Conservation (phyloP, 2,329 filamentous ascomycete genomes). For the Alternaria viburni region DNA sequence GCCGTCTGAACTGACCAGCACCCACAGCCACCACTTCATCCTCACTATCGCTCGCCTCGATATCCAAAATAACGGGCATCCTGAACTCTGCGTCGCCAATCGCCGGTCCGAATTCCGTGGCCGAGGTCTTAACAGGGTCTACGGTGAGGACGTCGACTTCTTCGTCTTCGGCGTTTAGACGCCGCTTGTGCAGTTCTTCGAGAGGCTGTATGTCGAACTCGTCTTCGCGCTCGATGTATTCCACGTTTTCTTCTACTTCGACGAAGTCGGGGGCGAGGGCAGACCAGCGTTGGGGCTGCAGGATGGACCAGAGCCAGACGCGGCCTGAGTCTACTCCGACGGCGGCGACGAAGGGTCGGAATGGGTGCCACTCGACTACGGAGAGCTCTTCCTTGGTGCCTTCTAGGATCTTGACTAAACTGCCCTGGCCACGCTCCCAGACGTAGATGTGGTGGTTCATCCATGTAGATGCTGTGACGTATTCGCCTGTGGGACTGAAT, state of each 20-base stretch:
- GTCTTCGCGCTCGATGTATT: constrained; percentile 94
- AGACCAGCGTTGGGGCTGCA: constrained; percentile 95
- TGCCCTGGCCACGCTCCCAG: constrained; percentile 93
- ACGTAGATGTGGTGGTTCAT: constrained; percentile 99
- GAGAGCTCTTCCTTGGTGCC: constrained; percentile 96
- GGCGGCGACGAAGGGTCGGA: constrained; percentile 83
- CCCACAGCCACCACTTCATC: constrained; percentile 77
- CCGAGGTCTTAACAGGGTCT: constrained; percentile 63
- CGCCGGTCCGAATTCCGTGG: constrained; percentile 54
- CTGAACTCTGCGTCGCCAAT: constrained; percentile 67
- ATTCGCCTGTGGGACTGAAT: constrained; percentile 92
- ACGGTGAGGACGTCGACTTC: constrained; percentile 87
- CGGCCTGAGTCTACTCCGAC: constrained; percentile 91
- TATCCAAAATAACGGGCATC: constrained; percentile 92
- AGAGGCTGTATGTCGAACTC: constrained; percentile 98
- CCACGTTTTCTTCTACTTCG: constrained; percentile 97
- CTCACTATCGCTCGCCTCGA: constrained; percentile 93
- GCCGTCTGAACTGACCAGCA: constrained; percentile 82
- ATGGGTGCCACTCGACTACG: constrained; percentile 96
- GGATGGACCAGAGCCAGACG: constrained; percentile 95
- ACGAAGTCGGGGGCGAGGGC: constrained; percentile 95
- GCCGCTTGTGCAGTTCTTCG: constrained; percentile 89
- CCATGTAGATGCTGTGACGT: constrained; percentile 93
- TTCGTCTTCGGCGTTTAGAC: constrained; percentile 91
- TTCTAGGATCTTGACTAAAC: constrained; percentile 94